Conservation (phyloP, 495 filamentous ascomycete species). For the Neurospora sp. region DNA sequence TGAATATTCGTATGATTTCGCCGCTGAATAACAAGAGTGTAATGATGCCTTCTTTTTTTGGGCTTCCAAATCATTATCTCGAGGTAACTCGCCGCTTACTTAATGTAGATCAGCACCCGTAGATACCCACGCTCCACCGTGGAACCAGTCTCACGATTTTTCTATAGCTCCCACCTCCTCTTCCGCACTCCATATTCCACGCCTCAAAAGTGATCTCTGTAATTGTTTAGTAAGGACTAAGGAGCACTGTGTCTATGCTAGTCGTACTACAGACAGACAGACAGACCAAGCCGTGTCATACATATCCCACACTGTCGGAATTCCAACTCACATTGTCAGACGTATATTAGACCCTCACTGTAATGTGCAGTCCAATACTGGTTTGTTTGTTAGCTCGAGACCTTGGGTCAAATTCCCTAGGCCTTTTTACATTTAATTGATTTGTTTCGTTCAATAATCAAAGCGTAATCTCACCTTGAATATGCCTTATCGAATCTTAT, state of each 20-base stretch:
- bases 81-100: neutral
- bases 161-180: neutral
- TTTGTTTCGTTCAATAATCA: no score
- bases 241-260: neutral
- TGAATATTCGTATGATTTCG: neutral
- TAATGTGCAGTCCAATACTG: neutral
- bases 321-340: neutral
- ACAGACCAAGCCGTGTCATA: neutral
- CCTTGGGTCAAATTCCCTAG: no score
- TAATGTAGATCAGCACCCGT: neutral
- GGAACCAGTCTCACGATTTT: neutral
- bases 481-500: no score
- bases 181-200: neutral
- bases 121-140: neutral
- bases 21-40: neutral
- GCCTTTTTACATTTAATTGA: no score
- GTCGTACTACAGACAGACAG: neutral
- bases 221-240: neutral
- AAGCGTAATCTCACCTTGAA: no score
- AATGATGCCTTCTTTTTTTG: neutral
- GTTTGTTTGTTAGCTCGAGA: no score
- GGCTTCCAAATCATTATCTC: neutral
- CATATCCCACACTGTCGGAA: neutral
- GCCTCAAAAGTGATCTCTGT: neutral
- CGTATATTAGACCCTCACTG: neutral